Conservation (phyloP, 2,329 filamentous ascomycete genomes). For the Cadophora sp. region DNA sequence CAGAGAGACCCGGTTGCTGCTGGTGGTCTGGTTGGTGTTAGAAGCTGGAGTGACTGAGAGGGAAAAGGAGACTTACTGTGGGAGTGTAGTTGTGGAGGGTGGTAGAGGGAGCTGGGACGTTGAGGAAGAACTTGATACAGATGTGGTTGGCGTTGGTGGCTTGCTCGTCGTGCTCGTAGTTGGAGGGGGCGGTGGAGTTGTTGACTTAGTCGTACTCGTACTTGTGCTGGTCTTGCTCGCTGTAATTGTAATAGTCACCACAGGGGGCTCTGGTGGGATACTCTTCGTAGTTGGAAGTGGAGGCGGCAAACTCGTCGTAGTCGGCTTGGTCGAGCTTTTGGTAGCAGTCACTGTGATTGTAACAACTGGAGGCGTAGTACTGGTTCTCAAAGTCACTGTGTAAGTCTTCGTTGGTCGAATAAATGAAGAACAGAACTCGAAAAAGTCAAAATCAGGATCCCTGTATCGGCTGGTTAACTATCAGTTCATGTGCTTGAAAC, state of each 20-base stretch:
- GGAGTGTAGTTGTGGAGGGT: background rate
- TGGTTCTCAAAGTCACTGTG: slow-evolving; percentile 16
- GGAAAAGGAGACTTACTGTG: background rate
- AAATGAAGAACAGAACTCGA: slow-evolving; percentile 29
- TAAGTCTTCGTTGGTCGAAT: slow-evolving; percentile 26
- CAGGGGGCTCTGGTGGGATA: background rate
- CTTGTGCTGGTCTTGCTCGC: background rate
- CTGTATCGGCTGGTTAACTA: slow-evolving; percentile 10
- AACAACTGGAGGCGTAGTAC: slow-evolving; percentile 5
- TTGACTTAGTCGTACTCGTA: background rate
- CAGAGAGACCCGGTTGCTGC: slow-evolving; percentile 22
- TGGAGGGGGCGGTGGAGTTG: too few species aligned
- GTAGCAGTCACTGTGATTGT: slow-evolving; percentile 20
- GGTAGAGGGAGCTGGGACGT: background rate
- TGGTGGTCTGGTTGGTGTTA: background rate
- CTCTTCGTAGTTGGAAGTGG: background rate
- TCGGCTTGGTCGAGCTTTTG: slow-evolving; percentile 1
- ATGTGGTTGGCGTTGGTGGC: background rate
- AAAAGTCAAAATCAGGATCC: slow-evolving; percentile 25
- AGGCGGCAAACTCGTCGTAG: background rate
- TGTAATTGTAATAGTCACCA: background rate
- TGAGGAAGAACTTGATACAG: background rate
- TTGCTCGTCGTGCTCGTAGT: background rate
- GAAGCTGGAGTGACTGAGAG: background rate
- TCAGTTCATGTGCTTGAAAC: background rate